Conservation (phyloP, 495 filamentous ascomycete species). For the Penicillium crystallinum region DNA sequence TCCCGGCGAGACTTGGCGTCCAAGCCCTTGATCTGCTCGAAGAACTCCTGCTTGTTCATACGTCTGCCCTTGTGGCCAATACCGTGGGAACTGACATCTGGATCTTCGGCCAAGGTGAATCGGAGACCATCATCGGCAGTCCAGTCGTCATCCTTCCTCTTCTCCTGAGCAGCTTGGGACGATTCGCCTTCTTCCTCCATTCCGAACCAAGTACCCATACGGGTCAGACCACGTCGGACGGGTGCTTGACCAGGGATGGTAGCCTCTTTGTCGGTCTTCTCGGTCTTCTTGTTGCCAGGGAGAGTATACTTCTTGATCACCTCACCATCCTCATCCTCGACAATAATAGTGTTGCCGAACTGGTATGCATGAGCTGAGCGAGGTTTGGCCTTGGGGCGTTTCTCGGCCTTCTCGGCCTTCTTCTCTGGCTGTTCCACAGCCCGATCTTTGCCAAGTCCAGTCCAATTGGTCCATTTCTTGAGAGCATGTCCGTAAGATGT, state of each 20-base stretch:
- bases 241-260: slow-evolving; percentile 27
- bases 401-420: slow-evolving; percentile 17
- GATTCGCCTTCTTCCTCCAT: slow-evolving; percentile 46
- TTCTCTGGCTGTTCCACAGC: slow-evolving; percentile 7
- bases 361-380: slow-evolving; percentile 86
- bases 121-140: slow-evolving; percentile 75
- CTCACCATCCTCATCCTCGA: slow-evolving; percentile 96
- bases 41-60: slow-evolving; percentile 90
- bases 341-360: slow-evolving; percentile 94
- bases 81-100: slow-evolving; percentile 27
- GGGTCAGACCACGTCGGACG: slow-evolving; percentile 46
- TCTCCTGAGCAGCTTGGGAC: slow-evolving; percentile 30
- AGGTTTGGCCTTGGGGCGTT: slow-evolving; percentile 13
- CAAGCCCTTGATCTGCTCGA: slow-evolving; percentile 72
- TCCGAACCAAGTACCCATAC: slow-evolving; percentile 62
- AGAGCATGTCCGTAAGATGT: slow-evolving; percentile 31
- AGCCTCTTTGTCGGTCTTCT: slow-evolving; percentile 17
- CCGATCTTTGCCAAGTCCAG: slow-evolving; percentile 33
- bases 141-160: slow-evolving; percentile 39
- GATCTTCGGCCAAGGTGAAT: slow-evolving; percentile 64
- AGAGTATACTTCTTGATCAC: slow-evolving; percentile 96
- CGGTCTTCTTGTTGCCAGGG: slow-evolving; percentile 40
- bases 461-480: slow-evolving; percentile 37
- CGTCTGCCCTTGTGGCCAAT: slow-evolving; percentile 54
- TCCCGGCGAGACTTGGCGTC: slow-evolving; percentile 71